Percentiles rank a stretch among this genome's conserved stretches.
phyloP scores from a whole-genome alignment of 164 flowering plant genomes.

The Kalanchoe fedtschenkoi region DNA sequence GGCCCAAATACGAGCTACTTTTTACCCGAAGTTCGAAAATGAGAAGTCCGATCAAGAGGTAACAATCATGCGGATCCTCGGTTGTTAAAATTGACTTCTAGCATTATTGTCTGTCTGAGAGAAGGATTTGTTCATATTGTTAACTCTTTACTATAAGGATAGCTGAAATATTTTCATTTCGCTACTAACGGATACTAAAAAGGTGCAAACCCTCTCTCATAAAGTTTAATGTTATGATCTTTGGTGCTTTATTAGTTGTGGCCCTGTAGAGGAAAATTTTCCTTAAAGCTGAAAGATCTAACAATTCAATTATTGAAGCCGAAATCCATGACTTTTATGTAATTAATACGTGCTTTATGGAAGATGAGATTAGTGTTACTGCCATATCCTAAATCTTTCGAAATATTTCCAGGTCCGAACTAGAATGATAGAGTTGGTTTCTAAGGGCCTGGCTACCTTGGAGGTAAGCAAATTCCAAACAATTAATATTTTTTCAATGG shows the following conservation, averaged over 20 bases:
- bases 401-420: slow-evolving; percentile 44
- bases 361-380: background rate
- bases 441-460: slow-evolving; percentile 73
- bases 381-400: background rate
- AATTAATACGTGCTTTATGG: too few species aligned
- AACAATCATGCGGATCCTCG: background rate
- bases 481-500: background rate
- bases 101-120: background rate
- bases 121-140: background rate
- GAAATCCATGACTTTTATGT: too few species aligned
- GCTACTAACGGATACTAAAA: background rate
- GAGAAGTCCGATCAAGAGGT: slow-evolving; percentile 99
- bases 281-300: background rate
- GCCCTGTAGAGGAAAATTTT: background rate
- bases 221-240: background rate
- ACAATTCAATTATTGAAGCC: background rate
- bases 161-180: background rate
- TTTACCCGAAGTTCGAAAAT: slow-evolving; percentile 95
- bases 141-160: background rate
- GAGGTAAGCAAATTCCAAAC: slow-evolving; percentile 41
- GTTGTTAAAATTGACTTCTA: background rate
- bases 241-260: background rate
- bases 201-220: background rate
- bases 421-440: slow-evolving; percentile 88
- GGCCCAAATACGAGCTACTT: slow-evolving; percentile 85